Conservation (phyloP, 208 protist genomes). For the Giardia duodenalis region DNA sequence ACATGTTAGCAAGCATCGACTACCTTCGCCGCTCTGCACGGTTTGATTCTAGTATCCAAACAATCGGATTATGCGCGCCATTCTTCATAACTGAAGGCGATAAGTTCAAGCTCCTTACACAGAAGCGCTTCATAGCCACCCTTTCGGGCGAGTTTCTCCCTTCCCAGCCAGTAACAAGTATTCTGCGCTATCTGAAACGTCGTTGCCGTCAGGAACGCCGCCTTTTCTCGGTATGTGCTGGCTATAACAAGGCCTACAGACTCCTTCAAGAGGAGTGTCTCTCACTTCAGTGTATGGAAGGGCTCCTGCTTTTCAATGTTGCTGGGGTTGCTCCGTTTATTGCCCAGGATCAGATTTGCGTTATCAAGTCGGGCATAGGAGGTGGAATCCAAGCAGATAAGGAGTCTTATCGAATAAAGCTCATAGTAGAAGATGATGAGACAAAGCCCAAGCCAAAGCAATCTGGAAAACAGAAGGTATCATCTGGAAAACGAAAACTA, state of each 20-base stretch:
- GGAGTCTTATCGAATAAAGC: background rate
- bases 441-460: background rate
- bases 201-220: background rate
- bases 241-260: background rate
- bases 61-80: background rate
- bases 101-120: background rate
- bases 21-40: background rate
- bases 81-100: background rate
- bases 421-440: background rate
- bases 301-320: slow-evolving; percentile 19
- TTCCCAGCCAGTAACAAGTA: background rate
- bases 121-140: background rate
- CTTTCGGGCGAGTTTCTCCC: slow-evolving; percentile 5
- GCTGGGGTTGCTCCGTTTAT: slow-evolving; percentile 23
- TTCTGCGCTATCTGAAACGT: background rate
- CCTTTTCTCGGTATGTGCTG: background rate
- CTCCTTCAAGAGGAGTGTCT: background rate
- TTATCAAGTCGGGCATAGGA: background rate
- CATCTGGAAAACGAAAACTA: background rate
- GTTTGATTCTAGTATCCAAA: background rate
- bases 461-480: background rate
- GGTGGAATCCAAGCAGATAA: background rate
- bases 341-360: background rate
- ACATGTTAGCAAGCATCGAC: slow-evolving; percentile 15
- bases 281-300: background rate